Conservation (phyloP, 495 filamentous ascomycete genomes). For the Penicillium parvum region DNA sequence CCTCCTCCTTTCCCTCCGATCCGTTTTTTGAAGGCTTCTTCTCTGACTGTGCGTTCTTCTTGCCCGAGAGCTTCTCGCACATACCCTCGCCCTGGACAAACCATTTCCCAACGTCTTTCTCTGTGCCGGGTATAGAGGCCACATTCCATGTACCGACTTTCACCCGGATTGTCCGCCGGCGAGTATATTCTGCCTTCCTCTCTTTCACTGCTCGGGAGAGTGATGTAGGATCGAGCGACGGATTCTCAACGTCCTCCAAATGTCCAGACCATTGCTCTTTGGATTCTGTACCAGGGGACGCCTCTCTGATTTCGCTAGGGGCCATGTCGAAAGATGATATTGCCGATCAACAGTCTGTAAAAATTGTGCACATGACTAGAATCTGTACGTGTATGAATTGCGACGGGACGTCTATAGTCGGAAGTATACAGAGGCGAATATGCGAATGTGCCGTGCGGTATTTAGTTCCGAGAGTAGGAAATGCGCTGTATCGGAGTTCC, state of each 20-base stretch:
- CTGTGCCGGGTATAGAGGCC: constrained; percentile 72
- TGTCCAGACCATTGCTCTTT: constrained; percentile 19
- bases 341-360: neutral
- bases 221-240: constrained; percentile 33
- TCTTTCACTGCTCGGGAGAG: constrained; percentile 61
- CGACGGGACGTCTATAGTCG: constrained; percentile 5
- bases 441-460: constrained; percentile 2
- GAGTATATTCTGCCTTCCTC: constrained; percentile 72
- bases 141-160: constrained; percentile 97
- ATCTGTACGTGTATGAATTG: neutral
- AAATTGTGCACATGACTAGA: constrained; percentile 1
- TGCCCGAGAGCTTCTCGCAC: constrained; percentile 51
- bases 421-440: constrained; percentile 3
- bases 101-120: constrained; percentile 82
- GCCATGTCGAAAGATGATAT: constrained; percentile 10
- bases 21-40: constrained; percentile 8
- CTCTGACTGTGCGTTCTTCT: constrained; percentile 36
- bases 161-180: constrained; percentile 63
- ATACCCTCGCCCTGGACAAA: constrained; percentile 74
- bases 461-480: constrained; percentile 9
- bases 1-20: neutral
- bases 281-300: constrained; percentile 8
- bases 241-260: constrained; percentile 18
- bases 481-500: neutral
- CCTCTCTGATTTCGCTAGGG: constrained; percentile 4